Conservation (phyloP, 257 asterid species). For the Salvia splendens region DNA sequence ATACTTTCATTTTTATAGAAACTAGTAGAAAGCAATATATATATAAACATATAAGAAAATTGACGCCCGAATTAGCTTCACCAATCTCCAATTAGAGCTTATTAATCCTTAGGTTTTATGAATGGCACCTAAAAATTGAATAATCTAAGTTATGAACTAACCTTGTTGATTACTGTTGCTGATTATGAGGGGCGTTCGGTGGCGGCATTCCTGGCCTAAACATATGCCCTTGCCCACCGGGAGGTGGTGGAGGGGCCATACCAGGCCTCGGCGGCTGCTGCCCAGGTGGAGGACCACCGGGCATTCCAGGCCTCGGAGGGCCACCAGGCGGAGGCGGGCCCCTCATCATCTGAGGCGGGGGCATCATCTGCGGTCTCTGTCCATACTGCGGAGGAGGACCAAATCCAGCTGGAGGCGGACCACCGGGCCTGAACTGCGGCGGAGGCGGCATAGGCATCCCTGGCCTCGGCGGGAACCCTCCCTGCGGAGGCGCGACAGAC, state of each 20-base stretch:
- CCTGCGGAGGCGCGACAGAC: slow-evolving; percentile 52
- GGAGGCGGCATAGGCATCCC: slow-evolving; percentile 70
- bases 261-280: slow-evolving; percentile 74
- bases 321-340: slow-evolving; percentile 81
- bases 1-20: background rate
- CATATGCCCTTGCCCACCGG: slow-evolving; percentile 65
- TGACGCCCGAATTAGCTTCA: too few species aligned
- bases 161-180: slow-evolving; percentile 42
- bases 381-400: slow-evolving; percentile 75
- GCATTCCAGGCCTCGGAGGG: slow-evolving; percentile 86
- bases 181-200: slow-evolving; percentile 73
- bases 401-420: slow-evolving; percentile 59
- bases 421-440: slow-evolving; percentile 55
- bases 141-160: background rate
- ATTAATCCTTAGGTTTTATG: too few species aligned
- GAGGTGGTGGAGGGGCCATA: slow-evolving; percentile 66
- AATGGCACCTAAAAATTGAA: background rate
- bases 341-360: slow-evolving; percentile 80
- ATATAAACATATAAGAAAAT: too few species aligned
- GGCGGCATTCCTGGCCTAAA: slow-evolving; percentile 95
- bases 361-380: slow-evolving; percentile 70
- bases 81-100: too few species aligned
- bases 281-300: slow-evolving; percentile 61
- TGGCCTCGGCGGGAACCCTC: slow-evolving; percentile 41
- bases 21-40: background rate